phyloP scores from a whole-genome alignment of 208 protist species.

The Acanthamoeba divionensis region DNA sequence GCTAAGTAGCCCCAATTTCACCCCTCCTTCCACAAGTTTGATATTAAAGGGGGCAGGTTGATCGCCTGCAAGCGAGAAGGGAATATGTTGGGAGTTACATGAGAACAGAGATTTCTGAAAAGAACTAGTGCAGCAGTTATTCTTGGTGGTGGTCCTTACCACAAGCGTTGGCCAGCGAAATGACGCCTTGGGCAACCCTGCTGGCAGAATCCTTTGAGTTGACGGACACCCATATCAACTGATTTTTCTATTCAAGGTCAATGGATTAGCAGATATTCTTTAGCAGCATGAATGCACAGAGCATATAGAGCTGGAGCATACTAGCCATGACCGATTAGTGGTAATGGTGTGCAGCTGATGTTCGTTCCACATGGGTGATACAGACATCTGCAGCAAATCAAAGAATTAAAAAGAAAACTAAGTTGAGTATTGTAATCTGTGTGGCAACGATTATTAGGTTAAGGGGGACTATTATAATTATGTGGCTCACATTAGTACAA shows the following conservation, averaged over 20 bases:
- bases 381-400: not conserved
- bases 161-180: not conserved
- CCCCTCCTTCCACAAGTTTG: too few species aligned
- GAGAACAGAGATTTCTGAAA: not conserved
- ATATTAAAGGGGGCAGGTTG: too few species aligned
- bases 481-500: not conserved
- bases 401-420: not conserved
- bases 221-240: not conserved
- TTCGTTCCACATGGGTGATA: not conserved
- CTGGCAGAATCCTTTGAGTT: not conserved
- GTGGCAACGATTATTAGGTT: not conserved
- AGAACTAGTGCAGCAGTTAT: not conserved
- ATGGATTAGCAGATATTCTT: not conserved
- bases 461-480: not conserved
- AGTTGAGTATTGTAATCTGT: not conserved
- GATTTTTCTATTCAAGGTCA: not conserved
- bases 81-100: not conserved
- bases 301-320: not conserved
- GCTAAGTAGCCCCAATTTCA: too few species aligned
- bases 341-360: conserved; percentile 23
- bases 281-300: not conserved
- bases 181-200: not conserved
- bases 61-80: not conserved
- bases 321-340: not conserved
- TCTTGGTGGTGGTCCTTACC: not conserved